These are phyloP conservation scores for Aureobasidium pullulans DNA, from an alignment of 2,329 filamentous ascomycete species.

Conservation along the genomic window DNA sequence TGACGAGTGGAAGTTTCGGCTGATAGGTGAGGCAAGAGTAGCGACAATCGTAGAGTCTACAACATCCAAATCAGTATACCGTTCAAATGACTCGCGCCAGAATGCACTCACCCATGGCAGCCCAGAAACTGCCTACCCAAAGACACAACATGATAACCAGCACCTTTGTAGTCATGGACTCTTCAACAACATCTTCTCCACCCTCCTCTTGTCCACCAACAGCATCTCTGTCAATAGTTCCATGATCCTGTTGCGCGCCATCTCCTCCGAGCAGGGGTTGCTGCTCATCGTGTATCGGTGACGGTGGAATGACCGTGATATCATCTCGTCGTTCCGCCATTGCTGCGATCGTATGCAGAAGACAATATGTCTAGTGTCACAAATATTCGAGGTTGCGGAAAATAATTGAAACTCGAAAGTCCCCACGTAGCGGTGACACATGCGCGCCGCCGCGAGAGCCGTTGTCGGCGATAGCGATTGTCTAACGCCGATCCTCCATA, in stretches of 20 bases:
- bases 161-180: slow-evolving; percentile 40
- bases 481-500: background rate
- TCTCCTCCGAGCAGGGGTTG: slow-evolving; percentile 15
- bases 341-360: background rate
- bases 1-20: slow-evolving; percentile 72
- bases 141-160: slow-evolving; percentile 42
- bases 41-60: slow-evolving; percentile 75
- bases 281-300: slow-evolving; percentile 16
- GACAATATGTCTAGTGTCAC: background rate
- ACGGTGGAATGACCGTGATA: slow-evolving; percentile 9
- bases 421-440: background rate
- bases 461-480: background rate
- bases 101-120: slow-evolving; percentile 40
- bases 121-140: slow-evolving; percentile 50
- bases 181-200: slow-evolving; percentile 29
- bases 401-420: background rate
- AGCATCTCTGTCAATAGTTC: slow-evolving; percentile 17
- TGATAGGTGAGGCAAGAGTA: slow-evolving; percentile 76
- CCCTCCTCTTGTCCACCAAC: slow-evolving; percentile 26
- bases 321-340: background rate
- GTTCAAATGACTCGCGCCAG: background rate
- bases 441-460: background rate
- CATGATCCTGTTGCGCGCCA: slow-evolving; percentile 14
- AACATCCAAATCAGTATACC: background rate
- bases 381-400: background rate